These are phyloP conservation scores for Rhizopogon parksii DNA, from an alignment of 1,284 basidiomycete species.

Conservation along the genomic window DNA sequence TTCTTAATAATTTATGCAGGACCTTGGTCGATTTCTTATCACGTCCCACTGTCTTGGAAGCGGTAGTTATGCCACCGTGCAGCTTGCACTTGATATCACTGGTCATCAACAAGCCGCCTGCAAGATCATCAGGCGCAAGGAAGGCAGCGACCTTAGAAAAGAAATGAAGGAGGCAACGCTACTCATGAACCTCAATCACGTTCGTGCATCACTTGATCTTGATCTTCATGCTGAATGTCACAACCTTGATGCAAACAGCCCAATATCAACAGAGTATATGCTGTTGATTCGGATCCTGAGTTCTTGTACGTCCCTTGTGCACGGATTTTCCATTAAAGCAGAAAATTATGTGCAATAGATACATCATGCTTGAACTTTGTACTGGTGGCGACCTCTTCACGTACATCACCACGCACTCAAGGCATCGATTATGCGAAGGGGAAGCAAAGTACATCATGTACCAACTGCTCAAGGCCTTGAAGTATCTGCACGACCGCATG, in stretches of 20 bases:
- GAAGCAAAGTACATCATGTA: slow-evolving; percentile 82
- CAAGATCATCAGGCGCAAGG: slow-evolving; percentile 66
- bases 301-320: slow-evolving; percentile 44
- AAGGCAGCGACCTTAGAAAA: slow-evolving; percentile 48
- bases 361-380: slow-evolving; percentile 80
- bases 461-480: slow-evolving; percentile 67
- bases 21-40: slow-evolving; percentile 57
- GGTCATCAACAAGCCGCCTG: slow-evolving; percentile 71
- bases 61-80: slow-evolving; percentile 76
- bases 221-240: slow-evolving; percentile 1
- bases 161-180: slow-evolving; percentile 74
- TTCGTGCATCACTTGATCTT: slow-evolving; percentile 26
- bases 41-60: slow-evolving; percentile 71
- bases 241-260: slow-evolving; percentile 40
- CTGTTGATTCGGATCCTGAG: slow-evolving; percentile 55
- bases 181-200: slow-evolving; percentile 63
- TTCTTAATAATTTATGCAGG: slow-evolving; percentile 29
- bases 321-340: slow-evolving; percentile 2
- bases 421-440: slow-evolving; percentile 57
- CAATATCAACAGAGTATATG: slow-evolving; percentile 73
- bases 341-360: slow-evolving; percentile 33
- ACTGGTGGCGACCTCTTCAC: slow-evolving; percentile 85
- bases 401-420: slow-evolving; percentile 62
- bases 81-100: slow-evolving; percentile 63
- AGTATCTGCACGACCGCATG: slow-evolving; percentile 66